These are phyloP conservation scores for Zygosaccharomyces bailii DNA, from an alignment of 805 yeast genomes.

Conservation along the genomic window DNA sequence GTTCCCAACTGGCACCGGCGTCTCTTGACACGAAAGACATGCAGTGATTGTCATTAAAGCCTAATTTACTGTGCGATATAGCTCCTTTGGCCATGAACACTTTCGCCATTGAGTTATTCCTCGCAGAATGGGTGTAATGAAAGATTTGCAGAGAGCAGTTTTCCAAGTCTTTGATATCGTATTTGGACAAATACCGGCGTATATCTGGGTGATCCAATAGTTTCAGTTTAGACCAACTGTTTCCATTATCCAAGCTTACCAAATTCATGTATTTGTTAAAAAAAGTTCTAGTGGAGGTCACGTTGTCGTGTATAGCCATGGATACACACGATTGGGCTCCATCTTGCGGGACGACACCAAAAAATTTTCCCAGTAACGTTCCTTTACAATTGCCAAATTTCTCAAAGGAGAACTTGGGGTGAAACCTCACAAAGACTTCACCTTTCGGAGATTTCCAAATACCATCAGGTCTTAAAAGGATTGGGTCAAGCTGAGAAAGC, in stretches of 20 bases:
- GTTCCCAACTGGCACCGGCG: slow-evolving; percentile 3
- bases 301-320: not conserved
- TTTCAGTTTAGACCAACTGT: slow-evolving; percentile 4
- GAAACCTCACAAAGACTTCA: no score
- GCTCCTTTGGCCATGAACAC: slow-evolving; percentile 7
- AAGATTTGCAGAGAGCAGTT: slow-evolving; percentile 2
- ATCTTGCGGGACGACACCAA: slow-evolving; percentile 1
- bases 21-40: slow-evolving; percentile 5
- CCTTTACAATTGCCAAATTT: not conserved
- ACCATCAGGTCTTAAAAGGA: not conserved
- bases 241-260: not conserved
- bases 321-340: not conserved
- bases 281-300: not conserved
- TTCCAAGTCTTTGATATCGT: not conserved
- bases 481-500: not conserved
- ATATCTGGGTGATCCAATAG: not conserved
- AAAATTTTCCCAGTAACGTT: not conserved
- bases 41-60: not conserved
- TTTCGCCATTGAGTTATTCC: slow-evolving; percentile 15
- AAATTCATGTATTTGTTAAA: not conserved
- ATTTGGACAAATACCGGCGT: not conserved
- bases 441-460: not conserved
- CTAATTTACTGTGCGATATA: slow-evolving; percentile 4
- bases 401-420: not conserved
- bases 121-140: slow-evolving; percentile 20